Percentiles rank a stretch among this genome's conserved stretches.
phyloP scores from a whole-genome alignment of 106 monocot genomes.

The Acorus gramineus region DNA sequence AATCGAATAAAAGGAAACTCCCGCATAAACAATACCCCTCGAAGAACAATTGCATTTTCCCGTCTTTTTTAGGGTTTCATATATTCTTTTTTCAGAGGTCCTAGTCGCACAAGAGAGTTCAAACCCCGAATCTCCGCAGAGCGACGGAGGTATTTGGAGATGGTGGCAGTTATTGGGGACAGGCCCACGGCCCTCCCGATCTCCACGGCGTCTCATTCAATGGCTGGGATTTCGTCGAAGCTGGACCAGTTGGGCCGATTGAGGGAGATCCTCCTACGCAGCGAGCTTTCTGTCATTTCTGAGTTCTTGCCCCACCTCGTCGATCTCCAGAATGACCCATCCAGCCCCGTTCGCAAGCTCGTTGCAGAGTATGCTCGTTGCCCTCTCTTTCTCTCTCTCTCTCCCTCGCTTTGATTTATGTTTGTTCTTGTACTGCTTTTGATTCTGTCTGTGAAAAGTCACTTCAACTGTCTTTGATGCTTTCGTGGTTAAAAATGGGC shows the following conservation, averaged over 20 bases:
- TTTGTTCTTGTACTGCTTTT: not conserved
- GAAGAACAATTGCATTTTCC: no score
- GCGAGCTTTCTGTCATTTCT: constrained; percentile 43
- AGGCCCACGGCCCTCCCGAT: constrained; percentile 31
- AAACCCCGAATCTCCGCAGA: not conserved
- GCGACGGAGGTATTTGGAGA: constrained; percentile 21
- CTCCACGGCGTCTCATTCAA: constrained; percentile 12
- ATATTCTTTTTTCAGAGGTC: not conserved
- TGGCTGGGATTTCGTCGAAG: constrained; percentile 31
- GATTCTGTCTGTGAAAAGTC: not conserved
- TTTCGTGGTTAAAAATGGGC: no score
- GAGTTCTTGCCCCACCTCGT: constrained; percentile 40
- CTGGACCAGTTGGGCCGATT: constrained; percentile 50
- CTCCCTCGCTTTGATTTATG: not conserved
- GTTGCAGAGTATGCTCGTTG: constrained; percentile 58
- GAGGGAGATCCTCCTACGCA: constrained; percentile 37
- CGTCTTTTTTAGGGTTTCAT: not conserved
- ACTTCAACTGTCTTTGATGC: not conserved
- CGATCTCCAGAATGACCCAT: constrained; percentile 37
- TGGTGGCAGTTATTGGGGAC: constrained; percentile 28
- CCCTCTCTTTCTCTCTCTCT: not conserved
- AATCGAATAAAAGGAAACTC: no score
- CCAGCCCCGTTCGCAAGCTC: constrained; percentile 57
- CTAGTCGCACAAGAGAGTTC: not conserved
- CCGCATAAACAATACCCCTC: no score